A percentile compares a stretch with the other conserved stretches of the same genome.
Evolutionary conservation across 371 early-diverging fungal species (phyloP).

Genomic region (Mortierella sp.): DNA sequence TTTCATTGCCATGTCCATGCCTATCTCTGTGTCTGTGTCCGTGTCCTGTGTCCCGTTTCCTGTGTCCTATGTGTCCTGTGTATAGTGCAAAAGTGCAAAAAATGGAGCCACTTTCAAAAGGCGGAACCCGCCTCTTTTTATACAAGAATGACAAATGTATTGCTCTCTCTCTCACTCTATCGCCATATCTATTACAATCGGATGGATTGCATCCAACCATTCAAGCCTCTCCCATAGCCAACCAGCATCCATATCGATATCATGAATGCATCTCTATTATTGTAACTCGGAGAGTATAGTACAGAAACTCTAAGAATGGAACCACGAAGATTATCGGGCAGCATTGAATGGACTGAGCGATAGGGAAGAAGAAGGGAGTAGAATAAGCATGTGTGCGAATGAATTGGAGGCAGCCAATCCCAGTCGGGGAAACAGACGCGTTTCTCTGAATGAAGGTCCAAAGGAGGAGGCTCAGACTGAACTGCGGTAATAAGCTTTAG

Average conservation of each 20-base stretch:
- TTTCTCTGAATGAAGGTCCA: neutral
- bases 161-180: neutral
- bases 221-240: neutral
- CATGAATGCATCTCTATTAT: neutral
- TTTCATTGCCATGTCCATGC: neutral
- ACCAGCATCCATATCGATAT: no score
- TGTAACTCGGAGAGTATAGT: neutral
- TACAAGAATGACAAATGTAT: neutral
- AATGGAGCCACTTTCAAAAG: neutral
- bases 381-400: neutral
- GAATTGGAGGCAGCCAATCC: slow-evolving; percentile 2
- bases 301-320: slow-evolving; percentile 1
- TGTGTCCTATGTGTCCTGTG: neutral
- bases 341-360: neutral
- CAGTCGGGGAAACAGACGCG: neutral
- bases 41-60: neutral
- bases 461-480: neutral
- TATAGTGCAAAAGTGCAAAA: neutral
- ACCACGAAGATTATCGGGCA: neutral
- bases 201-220: neutral
- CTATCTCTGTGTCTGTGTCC: no score
- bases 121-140: slow-evolving; percentile 5
- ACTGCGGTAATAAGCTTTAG: neutral
- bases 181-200: neutral
- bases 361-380: neutral